Evolutionary conservation across 495 filamentous ascomycete genomes (phyloP), one percentile per base, ranked within the genome.

Genomic region (Aspergillus cavernicola): DNA sequence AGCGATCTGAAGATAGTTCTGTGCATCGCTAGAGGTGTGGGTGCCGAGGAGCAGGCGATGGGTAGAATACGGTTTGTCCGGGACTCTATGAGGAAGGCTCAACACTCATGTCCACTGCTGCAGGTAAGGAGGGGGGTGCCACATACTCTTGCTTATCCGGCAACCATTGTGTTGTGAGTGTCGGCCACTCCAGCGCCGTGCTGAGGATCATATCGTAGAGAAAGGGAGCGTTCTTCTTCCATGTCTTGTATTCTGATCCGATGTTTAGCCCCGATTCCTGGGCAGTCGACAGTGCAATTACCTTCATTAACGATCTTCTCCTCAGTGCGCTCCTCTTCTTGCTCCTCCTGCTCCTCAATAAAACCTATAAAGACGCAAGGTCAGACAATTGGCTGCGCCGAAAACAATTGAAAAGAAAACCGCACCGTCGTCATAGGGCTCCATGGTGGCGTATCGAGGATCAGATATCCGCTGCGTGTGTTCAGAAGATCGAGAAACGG

Each of bases 141-240:
- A 59, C 77, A 58, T 76, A 90, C 85, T 85, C 81, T 78, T 95
- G 89, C 62, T 91, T 89, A 66, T 99, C 95, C 23, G 95, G 95
- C 52, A 99, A 84, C 95, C 95, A 99, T 77, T 99, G 92, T 8
- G 89, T 91, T 12, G 93, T 97, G 45, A 99, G 78, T 8, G 95
- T 97, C 16, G 95, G 95, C 95, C 95, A 99, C 72, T 97, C 92
- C 38, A 99, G 76, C 29, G 95, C 95, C 40, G 87, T 92, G 62
- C 93, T 92, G 26, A 96, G 72, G 52, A 97, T 92, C 79, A 96
- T 85, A 63, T 97, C 95, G 69, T 99, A 99, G 59, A 99, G 87
- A 69, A 97, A 97, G 3, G 92, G 91, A 57, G 90, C 87, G 71
- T 97, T 97, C 81, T 99, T 99, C 80, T 99, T 99, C 95, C 95